Percentiles rank a stretch among this genome's conserved stretches.
These are phyloP conservation scores for Raddia guianensis DNA, from an alignment of 176 grass and related monocot genomes.

Conservation along the genomic window DNA sequence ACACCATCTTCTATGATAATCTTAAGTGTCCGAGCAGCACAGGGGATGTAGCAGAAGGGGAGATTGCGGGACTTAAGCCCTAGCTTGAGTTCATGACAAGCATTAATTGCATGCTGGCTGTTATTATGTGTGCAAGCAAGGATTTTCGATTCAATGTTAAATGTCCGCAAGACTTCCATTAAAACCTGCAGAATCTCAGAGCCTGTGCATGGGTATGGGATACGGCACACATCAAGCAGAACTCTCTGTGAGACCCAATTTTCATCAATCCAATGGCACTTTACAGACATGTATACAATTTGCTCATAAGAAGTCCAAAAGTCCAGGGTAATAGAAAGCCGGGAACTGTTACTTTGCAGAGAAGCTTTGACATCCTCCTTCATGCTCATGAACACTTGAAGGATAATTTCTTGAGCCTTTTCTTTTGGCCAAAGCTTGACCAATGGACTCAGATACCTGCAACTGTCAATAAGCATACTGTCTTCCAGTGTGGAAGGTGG, in stretches of 20 bases:
- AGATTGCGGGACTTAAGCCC: slow-evolving; percentile 65
- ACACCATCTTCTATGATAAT: slow-evolving; percentile 73
- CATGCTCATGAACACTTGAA: slow-evolving; percentile 81
- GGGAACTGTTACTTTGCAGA: slow-evolving; percentile 63
- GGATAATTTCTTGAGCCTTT: slow-evolving; percentile 62
- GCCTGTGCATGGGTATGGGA: slow-evolving; percentile 65
- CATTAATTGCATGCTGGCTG: slow-evolving; percentile 62
- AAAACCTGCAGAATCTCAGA: slow-evolving; percentile 64
- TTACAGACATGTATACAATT: slow-evolving; percentile 84
- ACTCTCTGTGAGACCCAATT: slow-evolving; percentile 71
- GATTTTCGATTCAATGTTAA: slow-evolving; percentile 66
- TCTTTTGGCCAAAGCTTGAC: slow-evolving; percentile 80
- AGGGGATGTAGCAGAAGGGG: slow-evolving; percentile 85
- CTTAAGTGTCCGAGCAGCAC: slow-evolving; percentile 73
- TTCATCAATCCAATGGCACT: slow-evolving; percentile 92
- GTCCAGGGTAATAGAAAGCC: slow-evolving; percentile 70
- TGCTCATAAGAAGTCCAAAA: slow-evolving; percentile 95
- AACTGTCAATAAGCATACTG: slow-evolving; percentile 61
- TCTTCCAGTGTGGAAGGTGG: slow-evolving; percentile 64
- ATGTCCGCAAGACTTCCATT: slow-evolving; percentile 55
- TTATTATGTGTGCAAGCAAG: slow-evolving; percentile 89
- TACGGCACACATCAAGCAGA: slow-evolving; percentile 78
- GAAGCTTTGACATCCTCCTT: slow-evolving; percentile 76
- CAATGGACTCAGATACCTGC: slow-evolving; percentile 64
- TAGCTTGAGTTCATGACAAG: slow-evolving; percentile 59